These are phyloP conservation scores for Xylaria venustula DNA, from an alignment of 495 filamentous ascomycete genomes.

Conservation along the genomic window DNA sequence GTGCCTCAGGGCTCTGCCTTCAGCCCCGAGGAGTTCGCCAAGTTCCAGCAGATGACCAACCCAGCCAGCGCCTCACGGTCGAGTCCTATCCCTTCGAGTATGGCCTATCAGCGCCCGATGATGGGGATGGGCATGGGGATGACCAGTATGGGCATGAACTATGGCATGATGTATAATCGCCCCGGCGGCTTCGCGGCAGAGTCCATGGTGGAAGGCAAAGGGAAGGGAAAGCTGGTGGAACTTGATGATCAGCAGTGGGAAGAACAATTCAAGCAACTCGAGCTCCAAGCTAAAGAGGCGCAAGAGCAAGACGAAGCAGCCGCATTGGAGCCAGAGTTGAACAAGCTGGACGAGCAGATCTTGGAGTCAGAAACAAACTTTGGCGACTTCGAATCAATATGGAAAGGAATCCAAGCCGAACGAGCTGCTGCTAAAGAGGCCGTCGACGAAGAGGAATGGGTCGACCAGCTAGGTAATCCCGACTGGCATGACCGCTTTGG, in stretches of 20 bases:
- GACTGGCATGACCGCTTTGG: conserved; percentile 70
- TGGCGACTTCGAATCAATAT: conserved; percentile 86
- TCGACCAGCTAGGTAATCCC: conserved; percentile 64
- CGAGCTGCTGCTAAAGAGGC: conserved; percentile 66
- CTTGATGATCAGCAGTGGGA: conserved; percentile 94
- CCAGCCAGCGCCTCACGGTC: conserved; percentile 54
- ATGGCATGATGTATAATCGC: conserved; percentile 47
- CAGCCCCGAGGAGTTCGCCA: conserved; percentile 79
- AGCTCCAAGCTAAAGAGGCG: conserved; percentile 61
- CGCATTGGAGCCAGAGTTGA: conserved; percentile 84
- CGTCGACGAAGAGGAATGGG: conserved; percentile 62
- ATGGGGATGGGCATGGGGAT: conserved; percentile 53
- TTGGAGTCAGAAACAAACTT: conserved; percentile 57
- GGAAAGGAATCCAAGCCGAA: conserved; percentile 85
- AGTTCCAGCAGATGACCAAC: conserved; percentile 69
- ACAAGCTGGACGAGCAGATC: conserved; percentile 70
- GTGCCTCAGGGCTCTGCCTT: conserved; percentile 62
- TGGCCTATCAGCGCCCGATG: conserved; percentile 30
- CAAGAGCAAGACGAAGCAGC: conserved; percentile 63
- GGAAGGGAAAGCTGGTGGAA: conserved; percentile 93
- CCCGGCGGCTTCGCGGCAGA: conserved; percentile 49
- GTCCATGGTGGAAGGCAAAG: conserved; percentile 44
- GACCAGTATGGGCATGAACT: conserved; percentile 42
- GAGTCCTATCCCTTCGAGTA: conserved; percentile 30
- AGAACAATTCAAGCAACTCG: conserved; percentile 88